Evolutionary conservation across 164 flowering plant species (phyloP).

Genomic region (Kingdonia uniflora): DNA sequence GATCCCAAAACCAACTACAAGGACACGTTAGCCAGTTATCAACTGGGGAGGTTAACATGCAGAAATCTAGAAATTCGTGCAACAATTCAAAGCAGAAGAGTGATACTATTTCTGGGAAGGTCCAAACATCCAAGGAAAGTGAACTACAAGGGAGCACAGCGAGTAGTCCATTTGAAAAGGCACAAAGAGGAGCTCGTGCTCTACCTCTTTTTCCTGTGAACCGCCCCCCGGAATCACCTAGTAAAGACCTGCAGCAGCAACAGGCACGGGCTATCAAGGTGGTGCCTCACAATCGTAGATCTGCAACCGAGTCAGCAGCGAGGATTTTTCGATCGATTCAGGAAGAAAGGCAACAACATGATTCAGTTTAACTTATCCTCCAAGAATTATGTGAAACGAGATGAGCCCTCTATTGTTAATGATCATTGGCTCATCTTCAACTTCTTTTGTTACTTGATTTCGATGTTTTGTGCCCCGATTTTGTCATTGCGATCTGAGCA

Average conservation of each 20-base stretch:
- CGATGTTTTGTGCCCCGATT: too few relatives aligned
- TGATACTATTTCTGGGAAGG: conserved; percentile 20
- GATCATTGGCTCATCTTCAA: too few relatives aligned
- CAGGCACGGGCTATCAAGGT: conserved; percentile 53
- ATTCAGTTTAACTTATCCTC: conserved; percentile 5
- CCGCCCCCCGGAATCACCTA: too few relatives aligned
- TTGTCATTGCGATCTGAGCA: too few relatives aligned
- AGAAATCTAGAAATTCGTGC: conserved; percentile 32
- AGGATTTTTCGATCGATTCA: conserved; percentile 76
- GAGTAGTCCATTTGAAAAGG: conserved; percentile 50
- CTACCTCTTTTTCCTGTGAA: conserved; percentile 42
- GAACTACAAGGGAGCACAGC: conserved; percentile 60
- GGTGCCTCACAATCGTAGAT: conserved; percentile 63
- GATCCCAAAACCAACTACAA: conserved; percentile 10
- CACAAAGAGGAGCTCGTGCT: conserved; percentile 17
- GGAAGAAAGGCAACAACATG: conserved; percentile 57
- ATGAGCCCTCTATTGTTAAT: too few relatives aligned
- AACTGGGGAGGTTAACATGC: conserved; percentile 19
- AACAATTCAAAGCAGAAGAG: conserved; percentile 23
- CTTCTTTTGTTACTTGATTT: too few relatives aligned
- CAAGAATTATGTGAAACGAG: background rate
- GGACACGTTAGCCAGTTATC: conserved; percentile 22
- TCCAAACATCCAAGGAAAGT: conserved; percentile 29
- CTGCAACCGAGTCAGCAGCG: conserved; percentile 74
- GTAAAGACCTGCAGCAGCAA: too few relatives aligned